Conservation (phyloP, 306 rosid species). For the Castanea mollissima region DNA sequence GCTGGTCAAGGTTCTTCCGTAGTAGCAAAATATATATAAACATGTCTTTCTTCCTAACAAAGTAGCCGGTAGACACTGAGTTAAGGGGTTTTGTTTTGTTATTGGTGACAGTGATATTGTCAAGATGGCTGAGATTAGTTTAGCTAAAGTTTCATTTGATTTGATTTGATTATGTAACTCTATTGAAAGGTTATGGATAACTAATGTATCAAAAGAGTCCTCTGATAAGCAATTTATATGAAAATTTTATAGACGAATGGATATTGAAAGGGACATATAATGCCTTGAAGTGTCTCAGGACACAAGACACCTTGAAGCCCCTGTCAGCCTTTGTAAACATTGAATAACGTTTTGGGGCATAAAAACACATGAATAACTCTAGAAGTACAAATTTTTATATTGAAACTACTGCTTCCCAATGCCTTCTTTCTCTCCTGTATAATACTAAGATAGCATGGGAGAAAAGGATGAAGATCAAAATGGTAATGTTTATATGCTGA, state of each 20-base stretch:
- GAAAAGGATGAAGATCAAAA: background rate
- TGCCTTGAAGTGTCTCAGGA: no score
- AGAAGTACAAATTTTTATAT: background rate
- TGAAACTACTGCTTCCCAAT: background rate
- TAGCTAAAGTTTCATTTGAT: background rate
- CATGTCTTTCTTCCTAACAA: background rate
- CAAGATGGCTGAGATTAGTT: background rate
- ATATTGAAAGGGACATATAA: background rate
- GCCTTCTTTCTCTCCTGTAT: background rate
- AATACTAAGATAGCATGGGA: background rate
- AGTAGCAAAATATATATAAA: background rate
- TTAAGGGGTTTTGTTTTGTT: background rate
- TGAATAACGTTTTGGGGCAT: background rate
- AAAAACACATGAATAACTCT: background rate
- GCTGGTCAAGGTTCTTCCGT: background rate
- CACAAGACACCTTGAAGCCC: background rate
- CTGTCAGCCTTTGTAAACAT: no score
- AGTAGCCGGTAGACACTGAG: no score
- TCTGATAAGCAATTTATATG: no score
- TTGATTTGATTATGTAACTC: background rate
- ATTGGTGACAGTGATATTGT: background rate
- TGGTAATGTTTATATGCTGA: background rate
- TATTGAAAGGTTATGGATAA: background rate
- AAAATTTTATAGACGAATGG: background rate
- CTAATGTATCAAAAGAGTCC: no score